Conservation (phyloP, 352 stramenopile genomes). For the Saprolegnia parasitica region DNA sequence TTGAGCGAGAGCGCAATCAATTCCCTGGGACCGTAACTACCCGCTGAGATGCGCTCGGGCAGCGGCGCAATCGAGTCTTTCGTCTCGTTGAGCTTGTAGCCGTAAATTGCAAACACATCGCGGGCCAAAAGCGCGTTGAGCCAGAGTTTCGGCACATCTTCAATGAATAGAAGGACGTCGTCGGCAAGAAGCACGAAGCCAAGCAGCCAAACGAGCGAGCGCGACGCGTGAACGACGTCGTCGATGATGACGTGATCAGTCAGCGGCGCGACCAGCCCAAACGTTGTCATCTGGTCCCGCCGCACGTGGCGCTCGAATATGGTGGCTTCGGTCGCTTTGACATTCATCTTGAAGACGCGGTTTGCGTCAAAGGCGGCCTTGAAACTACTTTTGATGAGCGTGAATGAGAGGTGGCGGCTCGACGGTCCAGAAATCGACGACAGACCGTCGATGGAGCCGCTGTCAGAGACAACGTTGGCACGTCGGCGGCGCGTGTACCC, state of each 20-base stretch:
- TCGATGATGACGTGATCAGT: not conserved
- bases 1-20: too few relatives aligned
- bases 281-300: not conserved
- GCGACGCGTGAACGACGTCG: not conserved
- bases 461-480: too few relatives aligned
- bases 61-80: too few relatives aligned
- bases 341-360: not conserved
- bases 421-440: too few relatives aligned
- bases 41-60: too few relatives aligned
- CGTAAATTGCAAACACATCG: too few relatives aligned
- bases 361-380: not conserved
- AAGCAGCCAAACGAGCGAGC: conserved; percentile 3
- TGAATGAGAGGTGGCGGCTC: not conserved
- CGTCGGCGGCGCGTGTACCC: too few relatives aligned
- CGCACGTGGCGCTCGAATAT: not conserved
- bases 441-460: too few relatives aligned
- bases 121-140: not conserved
- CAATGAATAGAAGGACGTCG: not conserved
- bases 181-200: not conserved
- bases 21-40: too few relatives aligned
- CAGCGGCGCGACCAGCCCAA: not conserved
- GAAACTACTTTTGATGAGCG: not conserved
- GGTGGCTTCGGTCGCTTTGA: not conserved
- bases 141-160: conserved; percentile 1
- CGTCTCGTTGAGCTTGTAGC: too few relatives aligned